These are phyloP conservation scores for Aechmea fasciata DNA, from an alignment of 176 grass and related monocot genomes.

Conservation along the genomic window DNA sequence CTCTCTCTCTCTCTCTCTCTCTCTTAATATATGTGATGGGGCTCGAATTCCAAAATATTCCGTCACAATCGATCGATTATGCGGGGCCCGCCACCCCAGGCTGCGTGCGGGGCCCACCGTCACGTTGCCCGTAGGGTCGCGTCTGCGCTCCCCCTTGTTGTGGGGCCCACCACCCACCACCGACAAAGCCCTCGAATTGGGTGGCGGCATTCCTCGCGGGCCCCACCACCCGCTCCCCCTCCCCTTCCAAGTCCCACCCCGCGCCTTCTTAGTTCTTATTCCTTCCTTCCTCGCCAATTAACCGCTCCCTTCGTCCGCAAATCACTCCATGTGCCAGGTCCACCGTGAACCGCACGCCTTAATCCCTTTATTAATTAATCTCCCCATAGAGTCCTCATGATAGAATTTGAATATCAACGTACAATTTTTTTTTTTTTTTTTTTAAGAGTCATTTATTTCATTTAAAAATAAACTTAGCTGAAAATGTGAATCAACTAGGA, in stretches of 20 bases:
- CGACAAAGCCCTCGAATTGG: not conserved
- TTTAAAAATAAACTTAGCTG: too few relatives aligned
- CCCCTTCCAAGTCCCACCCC: too few relatives aligned
- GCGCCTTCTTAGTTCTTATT: not conserved
- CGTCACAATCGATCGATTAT: not conserved
- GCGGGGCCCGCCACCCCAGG: not conserved
- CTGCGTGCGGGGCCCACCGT: not conserved
- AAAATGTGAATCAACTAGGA: too few relatives aligned
- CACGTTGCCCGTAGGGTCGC: not conserved
- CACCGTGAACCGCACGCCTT: too few relatives aligned
- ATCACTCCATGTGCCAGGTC: not conserved
- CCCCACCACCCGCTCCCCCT: too few relatives aligned
- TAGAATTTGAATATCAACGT: too few relatives aligned
- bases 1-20: not conserved
- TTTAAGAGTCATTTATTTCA: too few relatives aligned
- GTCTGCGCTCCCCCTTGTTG: not conserved
- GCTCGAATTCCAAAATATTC: not conserved
- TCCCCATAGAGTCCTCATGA: too few relatives aligned
- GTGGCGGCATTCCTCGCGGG: not conserved
- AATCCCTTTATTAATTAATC: too few relatives aligned
- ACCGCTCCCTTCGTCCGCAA: not conserved
- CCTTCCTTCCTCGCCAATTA: conserved; percentile 5
- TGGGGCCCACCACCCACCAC: not conserved
- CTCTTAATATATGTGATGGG: not conserved
- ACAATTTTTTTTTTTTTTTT: too few relatives aligned